Conservation (phyloP, 139 green algal genomes). For the Gonium pectorale region DNA sequence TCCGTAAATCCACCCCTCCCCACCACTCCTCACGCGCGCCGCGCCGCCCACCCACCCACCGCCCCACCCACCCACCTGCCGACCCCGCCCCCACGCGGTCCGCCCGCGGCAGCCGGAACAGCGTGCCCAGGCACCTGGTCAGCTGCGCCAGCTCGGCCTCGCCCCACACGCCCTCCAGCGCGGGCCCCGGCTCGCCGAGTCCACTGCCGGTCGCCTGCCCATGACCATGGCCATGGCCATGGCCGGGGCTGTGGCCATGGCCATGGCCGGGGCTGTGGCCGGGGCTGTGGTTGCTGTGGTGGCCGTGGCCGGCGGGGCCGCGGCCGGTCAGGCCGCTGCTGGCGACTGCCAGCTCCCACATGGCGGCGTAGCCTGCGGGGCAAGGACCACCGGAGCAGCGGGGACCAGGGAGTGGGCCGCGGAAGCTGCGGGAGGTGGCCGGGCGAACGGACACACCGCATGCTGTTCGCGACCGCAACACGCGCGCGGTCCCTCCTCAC, state of each 20-base stretch:
- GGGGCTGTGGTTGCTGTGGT: conserved; percentile 1
- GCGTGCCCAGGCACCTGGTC: neutral
- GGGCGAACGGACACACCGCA: no score
- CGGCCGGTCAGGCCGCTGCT: no score
- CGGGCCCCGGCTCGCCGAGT: neutral
- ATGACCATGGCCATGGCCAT: neutral
- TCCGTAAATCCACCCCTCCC: neutral
- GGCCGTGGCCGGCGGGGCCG: no score
- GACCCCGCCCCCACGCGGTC: conserved; percentile 19
- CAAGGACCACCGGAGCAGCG: no score
- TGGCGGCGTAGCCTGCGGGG: conserved; percentile 12
- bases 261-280: no score
- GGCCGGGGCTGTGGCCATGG: no score
- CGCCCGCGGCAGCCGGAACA: neutral
- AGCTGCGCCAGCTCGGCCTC: conserved; percentile 18
- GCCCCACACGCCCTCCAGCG: conserved; percentile 28
- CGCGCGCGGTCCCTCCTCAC: no score
- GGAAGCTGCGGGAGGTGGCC: no score
- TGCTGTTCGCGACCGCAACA: no score
- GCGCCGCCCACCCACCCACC: neutral
- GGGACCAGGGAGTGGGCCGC: no score
- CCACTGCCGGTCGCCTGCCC: neutral
- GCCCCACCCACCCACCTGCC: neutral
- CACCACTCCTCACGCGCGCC: neutral
- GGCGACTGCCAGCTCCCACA: conserved; percentile 21